phyloP scores from a whole-genome alignment of 148 eudicot species.

The Dianthus caryophyllus region DNA sequence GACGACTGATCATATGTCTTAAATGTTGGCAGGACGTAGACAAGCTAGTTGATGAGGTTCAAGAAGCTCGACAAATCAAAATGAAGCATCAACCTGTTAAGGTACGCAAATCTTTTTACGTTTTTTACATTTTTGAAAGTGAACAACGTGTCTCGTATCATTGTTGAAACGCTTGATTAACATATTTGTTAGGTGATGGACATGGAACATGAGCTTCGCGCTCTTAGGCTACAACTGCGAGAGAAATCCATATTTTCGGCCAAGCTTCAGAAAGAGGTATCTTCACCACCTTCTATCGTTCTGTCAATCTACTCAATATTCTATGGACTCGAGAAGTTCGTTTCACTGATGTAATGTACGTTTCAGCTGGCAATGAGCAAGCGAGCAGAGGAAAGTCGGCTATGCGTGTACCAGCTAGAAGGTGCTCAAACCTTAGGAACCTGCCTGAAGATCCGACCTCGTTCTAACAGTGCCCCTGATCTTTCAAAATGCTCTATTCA shows the following conservation, averaged over 20 bases:
- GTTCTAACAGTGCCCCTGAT: conserved; percentile 64
- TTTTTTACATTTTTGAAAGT: no score
- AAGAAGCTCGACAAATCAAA: conserved; percentile 85
- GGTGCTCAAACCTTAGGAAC: conserved; percentile 80
- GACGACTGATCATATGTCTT: neutral
- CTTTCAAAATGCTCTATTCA: conserved; percentile 80
- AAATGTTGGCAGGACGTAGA: conserved; percentile 57
- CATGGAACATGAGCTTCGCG: conserved; percentile 96
- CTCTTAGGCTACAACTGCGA: conserved; percentile 70
- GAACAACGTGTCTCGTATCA: no score
- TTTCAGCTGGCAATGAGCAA: conserved; percentile 75
- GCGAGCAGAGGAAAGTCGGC: conserved; percentile 69
- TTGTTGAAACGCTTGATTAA: no score
- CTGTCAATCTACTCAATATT: neutral
- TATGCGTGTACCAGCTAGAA: conserved; percentile 52
- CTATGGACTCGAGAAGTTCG: neutral
- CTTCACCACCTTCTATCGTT: neutral
- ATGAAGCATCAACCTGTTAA: conserved; percentile 87
- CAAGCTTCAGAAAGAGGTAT: conserved; percentile 90
- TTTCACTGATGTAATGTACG: neutral
- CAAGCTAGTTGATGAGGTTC: conserved; percentile 82
- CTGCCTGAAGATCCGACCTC: conserved; percentile 58
- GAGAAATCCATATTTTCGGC: conserved; percentile 78
- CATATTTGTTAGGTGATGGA: conserved; percentile 58
- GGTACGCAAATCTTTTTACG: conserved; percentile 36